A percentile compares a stretch with the other conserved stretches of the same genome.
phyloP scores from a whole-genome alignment of 1,284 basidiomycete species.

The Anthracocystis walkeri region DNA sequence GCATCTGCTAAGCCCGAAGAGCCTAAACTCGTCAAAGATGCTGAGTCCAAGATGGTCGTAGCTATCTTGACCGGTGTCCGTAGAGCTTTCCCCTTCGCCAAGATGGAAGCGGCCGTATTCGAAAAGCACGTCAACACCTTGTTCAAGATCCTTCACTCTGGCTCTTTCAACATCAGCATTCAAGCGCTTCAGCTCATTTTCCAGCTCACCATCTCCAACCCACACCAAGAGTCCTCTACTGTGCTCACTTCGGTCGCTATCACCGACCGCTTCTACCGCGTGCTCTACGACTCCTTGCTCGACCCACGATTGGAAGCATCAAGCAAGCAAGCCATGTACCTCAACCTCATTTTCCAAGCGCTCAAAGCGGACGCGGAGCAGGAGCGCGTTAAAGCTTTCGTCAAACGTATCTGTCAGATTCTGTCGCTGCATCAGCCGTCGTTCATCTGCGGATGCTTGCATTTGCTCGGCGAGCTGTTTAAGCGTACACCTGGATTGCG shows the following conservation, averaged over 20 bases:
- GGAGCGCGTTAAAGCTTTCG: conserved; percentile 82
- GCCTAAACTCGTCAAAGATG: conserved; percentile 74
- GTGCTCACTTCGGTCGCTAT: conserved; percentile 69
- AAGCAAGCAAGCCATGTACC: conserved; percentile 96
- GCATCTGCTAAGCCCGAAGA: conserved; percentile 32
- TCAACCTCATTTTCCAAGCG: conserved; percentile 93
- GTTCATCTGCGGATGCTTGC: conserved; percentile 88
- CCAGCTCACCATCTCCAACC: conserved; percentile 74
- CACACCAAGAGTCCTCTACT: conserved; percentile 33
- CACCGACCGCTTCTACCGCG: conserved; percentile 82
- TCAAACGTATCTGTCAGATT: conserved; percentile 88
- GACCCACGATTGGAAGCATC: conserved; percentile 85
- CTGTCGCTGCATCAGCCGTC: conserved; percentile 82
- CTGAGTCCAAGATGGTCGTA: conserved; percentile 80
- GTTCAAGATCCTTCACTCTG: conserved; percentile 92
- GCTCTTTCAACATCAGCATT: conserved; percentile 91
- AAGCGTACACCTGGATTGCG: conserved; percentile 79
- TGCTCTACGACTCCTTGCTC: conserved; percentile 87
- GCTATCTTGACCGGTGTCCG: conserved; percentile 95
- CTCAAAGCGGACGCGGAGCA: conserved; percentile 81
- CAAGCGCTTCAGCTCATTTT: conserved; percentile 93
- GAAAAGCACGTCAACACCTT: conserved; percentile 90
- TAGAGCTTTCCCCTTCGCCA: conserved; percentile 92
- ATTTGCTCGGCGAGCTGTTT: conserved; percentile 77
- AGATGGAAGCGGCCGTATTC: conserved; percentile 77